Evolutionary conservation across 768 basidiomycete genomes (phyloP).

Genomic region (Lepiota brunneoincarnata): DNA sequence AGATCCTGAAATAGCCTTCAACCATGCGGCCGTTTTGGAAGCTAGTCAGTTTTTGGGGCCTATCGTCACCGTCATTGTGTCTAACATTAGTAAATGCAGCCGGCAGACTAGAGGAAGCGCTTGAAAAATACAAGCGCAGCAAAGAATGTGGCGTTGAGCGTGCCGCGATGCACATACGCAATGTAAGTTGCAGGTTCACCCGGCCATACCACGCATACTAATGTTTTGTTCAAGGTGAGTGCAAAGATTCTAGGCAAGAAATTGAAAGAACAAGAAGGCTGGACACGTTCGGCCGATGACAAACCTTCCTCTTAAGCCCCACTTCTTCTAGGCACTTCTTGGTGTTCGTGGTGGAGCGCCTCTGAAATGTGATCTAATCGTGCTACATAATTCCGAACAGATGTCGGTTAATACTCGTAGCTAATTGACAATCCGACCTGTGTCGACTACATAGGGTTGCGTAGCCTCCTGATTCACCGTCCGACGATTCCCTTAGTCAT

Average conservation of each 20-base stretch:
- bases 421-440: background rate
- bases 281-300: constrained; percentile 32
- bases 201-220: constrained; percentile 14
- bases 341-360: too few species aligned
- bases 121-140: constrained; percentile 79
- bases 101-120: constrained; percentile 76
- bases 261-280: constrained; percentile 44
- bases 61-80: constrained; percentile 15
- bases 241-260: constrained; percentile 74
- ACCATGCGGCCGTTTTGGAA: constrained; percentile 88
- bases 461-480: too few species aligned
- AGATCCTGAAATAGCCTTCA: constrained; percentile 91
- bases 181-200: constrained; percentile 43
- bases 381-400: background rate
- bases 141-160: constrained; percentile 78
- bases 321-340: background rate
- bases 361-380: too few species aligned
- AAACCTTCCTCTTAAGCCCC: constrained; percentile 15
- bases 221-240: constrained; percentile 53
- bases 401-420: background rate
- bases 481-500: too few species aligned
- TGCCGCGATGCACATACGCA: constrained; percentile 79
- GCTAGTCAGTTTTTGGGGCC: constrained; percentile 55
- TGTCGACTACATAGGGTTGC: background rate
- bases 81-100: constrained; percentile 47